Percentiles rank a stretch among this genome's conserved stretches.
These are phyloP conservation scores for Penicillium ucsense DNA, from an alignment of 495 filamentous ascomycete species.

Conservation along the genomic window DNA sequence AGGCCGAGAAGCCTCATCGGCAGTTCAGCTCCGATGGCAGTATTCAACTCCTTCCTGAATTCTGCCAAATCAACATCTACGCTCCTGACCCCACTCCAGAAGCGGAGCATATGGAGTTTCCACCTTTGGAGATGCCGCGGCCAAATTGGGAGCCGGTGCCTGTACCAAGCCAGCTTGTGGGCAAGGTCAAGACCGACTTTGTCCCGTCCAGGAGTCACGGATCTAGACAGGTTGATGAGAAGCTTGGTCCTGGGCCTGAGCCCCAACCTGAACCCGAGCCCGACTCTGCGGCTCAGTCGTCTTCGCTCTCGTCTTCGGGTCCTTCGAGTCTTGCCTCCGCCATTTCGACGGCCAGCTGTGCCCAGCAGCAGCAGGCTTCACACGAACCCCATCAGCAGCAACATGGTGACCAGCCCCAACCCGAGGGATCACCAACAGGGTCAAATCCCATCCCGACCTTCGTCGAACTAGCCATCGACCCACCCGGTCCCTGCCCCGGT, in stretches of 20 bases:
- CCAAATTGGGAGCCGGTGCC: not conserved
- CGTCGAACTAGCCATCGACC: not conserved
- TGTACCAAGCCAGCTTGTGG: not conserved
- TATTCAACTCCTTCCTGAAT: not conserved
- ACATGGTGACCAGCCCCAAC: too few relatives aligned
- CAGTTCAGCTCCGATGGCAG: not conserved
- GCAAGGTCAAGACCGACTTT: not conserved
- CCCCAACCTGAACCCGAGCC: too few relatives aligned
- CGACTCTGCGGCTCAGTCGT: too few relatives aligned
- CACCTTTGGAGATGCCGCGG: not conserved
- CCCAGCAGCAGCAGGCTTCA: too few relatives aligned
- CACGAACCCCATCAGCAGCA: too few relatives aligned
- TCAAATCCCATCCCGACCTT: not conserved
- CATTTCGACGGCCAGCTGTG: too few relatives aligned
- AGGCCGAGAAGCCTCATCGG: too few relatives aligned
- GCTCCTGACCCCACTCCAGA: not conserved
- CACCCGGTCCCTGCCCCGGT: not conserved
- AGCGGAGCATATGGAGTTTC: not conserved
- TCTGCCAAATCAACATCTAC: not conserved
- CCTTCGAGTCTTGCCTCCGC: too few relatives aligned
- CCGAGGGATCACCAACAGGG: too few relatives aligned
- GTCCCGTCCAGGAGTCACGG: not conserved
- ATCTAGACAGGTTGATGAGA: too few relatives aligned
- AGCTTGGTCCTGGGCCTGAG: too few relatives aligned
- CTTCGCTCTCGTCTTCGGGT: too few relatives aligned